Conservation (phyloP, 2,329 filamentous ascomycete genomes). For the Colletotrichum trifolii region DNA sequence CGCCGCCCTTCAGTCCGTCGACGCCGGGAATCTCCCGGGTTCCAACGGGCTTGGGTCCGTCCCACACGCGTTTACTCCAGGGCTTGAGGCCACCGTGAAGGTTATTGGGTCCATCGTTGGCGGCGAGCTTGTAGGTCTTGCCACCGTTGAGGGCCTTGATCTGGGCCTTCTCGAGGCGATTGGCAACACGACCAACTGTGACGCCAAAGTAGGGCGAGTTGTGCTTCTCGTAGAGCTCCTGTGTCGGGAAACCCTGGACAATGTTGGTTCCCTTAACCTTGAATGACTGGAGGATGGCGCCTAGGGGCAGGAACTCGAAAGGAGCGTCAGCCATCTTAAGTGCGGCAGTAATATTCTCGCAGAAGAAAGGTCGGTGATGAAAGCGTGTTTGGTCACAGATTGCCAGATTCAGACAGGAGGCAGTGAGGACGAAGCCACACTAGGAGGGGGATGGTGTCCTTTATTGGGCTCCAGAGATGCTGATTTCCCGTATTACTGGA, state of each 20-base stretch:
- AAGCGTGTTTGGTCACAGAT: background rate
- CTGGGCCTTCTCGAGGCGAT: conserved; percentile 79
- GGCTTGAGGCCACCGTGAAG: conserved; percentile 79
- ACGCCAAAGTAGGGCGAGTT: conserved; percentile 89
- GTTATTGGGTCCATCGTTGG: conserved; percentile 82
- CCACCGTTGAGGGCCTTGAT: conserved; percentile 77
- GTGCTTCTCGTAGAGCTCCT: conserved; percentile 79
- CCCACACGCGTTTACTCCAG: conserved; percentile 85
- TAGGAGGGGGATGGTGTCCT: conserved; percentile 10
- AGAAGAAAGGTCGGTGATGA: background rate
- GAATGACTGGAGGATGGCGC: conserved; percentile 85
- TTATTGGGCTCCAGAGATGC: conserved; percentile 6
- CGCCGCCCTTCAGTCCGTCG: conserved; percentile 66
- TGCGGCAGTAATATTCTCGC: too few species aligned
- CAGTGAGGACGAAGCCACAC: conserved; percentile 10
- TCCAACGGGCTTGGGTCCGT: conserved; percentile 75
- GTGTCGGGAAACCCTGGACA: conserved; percentile 84
- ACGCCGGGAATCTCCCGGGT: conserved; percentile 60
- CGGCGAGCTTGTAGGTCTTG: conserved; percentile 74
- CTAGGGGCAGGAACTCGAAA: conserved; percentile 77
- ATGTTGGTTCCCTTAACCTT: conserved; percentile 84
- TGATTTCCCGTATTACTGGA: conserved; percentile 1
- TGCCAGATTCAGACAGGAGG: background rate
- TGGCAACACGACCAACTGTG: conserved; percentile 88
- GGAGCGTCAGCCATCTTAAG: conserved; percentile 56